These are phyloP conservation scores for Pleurotus pulmonarius DNA, from an alignment of 768 basidiomycete species.

Conservation along the genomic window DNA sequence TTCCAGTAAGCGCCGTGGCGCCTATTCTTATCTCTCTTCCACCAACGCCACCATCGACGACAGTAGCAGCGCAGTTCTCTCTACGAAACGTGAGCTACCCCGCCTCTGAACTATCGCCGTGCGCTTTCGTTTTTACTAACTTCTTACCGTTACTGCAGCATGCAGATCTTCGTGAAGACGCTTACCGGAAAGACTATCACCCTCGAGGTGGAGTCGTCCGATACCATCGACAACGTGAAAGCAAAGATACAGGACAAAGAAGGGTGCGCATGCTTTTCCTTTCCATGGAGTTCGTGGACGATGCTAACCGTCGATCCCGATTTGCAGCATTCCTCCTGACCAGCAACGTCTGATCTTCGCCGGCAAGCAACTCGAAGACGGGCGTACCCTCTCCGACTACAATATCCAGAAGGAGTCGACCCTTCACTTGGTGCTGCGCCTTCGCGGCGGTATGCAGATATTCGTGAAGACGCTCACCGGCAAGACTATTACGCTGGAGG, in stretches of 20 bases:
- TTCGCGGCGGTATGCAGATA: conserved; percentile 89
- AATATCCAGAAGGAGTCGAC: too few species aligned
- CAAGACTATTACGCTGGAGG: conserved; percentile 92
- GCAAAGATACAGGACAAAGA: conserved; percentile 83
- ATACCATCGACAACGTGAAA: conserved; percentile 90
- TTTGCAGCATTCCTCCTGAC: conserved; percentile 25
- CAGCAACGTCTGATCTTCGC: too few species aligned
- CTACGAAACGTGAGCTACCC: too few species aligned
- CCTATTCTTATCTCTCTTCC: too few species aligned
- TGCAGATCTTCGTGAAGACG: conserved; percentile 91
- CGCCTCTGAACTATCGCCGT: too few species aligned
- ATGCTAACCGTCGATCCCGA: too few species aligned
- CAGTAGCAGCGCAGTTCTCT: too few species aligned
- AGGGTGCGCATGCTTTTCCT: conserved; percentile 13
- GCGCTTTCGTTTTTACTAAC: conserved; percentile 38
- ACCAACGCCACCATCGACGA: too few species aligned
- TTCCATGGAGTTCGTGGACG: too few species aligned
- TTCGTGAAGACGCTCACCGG: conserved; percentile 87
- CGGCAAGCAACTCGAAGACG: too few species aligned
- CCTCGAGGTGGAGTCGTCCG: conserved; percentile 89
- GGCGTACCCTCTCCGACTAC: too few species aligned
- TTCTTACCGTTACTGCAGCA: conserved; percentile 52
- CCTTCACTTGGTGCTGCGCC: conserved; percentile 24
- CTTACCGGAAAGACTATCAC: conserved; percentile 93
- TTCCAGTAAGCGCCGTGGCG: too few species aligned